phyloP scores from a whole-genome alignment of 306 rosid species.

The Lithocarpus polystachyus region DNA sequence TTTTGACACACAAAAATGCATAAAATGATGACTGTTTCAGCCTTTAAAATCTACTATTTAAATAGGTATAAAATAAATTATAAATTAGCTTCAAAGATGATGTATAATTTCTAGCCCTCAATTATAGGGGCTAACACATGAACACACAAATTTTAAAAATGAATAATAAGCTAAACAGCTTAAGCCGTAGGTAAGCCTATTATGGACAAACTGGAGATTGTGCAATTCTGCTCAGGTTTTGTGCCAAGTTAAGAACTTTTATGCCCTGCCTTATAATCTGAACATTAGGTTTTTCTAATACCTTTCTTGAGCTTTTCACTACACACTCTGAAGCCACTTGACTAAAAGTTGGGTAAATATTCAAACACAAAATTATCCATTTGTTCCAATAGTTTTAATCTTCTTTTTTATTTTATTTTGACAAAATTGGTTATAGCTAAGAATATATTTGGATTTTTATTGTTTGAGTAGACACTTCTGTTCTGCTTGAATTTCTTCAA shows the following conservation, averaged over 20 bases:
- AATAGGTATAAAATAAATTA: not conserved
- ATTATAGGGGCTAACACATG: not conserved
- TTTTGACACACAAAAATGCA: slow-evolving; percentile 10
- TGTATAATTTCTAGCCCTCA: not conserved
- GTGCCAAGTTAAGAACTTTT: not conserved
- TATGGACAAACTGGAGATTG: not conserved
- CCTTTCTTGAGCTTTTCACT: not conserved
- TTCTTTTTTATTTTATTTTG: slow-evolving; percentile 4
- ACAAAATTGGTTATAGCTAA: slow-evolving; percentile 11
- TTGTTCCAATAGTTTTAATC: slow-evolving; percentile 4
- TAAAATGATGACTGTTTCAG: slow-evolving; percentile 1
- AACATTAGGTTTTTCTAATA: not conserved
- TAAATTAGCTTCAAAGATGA: not conserved
- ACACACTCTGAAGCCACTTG: slow-evolving; percentile 2
- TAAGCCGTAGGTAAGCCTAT: not conserved
- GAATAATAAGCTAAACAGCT: not conserved
- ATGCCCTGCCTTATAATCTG: not conserved
- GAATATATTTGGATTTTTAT: not conserved
- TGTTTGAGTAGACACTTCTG: not conserved
- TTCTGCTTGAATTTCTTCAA: not conserved
- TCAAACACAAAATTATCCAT: not conserved
- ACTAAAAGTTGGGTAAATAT: not conserved
- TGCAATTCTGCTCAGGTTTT: not conserved
- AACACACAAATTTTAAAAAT: not conserved
- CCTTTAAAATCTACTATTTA: not conserved